Conservation (phyloP, 78 protist species). For the Dictyostelium intermedium region DNA sequence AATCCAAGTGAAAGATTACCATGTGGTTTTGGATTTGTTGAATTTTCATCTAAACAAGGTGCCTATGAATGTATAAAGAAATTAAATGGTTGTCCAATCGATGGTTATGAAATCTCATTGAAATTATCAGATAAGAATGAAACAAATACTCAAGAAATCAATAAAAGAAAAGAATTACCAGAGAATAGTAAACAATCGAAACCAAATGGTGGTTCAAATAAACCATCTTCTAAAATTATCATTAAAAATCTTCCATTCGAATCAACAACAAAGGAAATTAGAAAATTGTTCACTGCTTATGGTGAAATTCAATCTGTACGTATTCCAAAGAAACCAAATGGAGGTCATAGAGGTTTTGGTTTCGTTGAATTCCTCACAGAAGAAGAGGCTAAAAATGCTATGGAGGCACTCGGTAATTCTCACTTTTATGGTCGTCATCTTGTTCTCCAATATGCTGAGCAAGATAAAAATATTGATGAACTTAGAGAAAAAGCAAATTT, state of each 20-base stretch:
- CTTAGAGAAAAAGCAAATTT: constrained; percentile 35
- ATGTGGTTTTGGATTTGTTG: constrained; percentile 94
- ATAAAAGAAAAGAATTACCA: neutral
- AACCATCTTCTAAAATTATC: constrained; percentile 80
- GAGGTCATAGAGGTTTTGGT: constrained; percentile 97
- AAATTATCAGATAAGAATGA: constrained; percentile 58
- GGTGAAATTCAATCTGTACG: constrained; percentile 85
- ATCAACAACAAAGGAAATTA: constrained; percentile 93
- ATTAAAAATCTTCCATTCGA: constrained; percentile 98
- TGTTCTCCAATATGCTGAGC: constrained; percentile 66
- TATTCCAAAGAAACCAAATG: constrained; percentile 91
- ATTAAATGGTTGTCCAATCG: constrained; percentile 29
- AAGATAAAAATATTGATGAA: constrained; percentile 62
- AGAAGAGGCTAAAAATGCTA: constrained; percentile 94
- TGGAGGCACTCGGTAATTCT: constrained; percentile 88
- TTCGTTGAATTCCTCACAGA: constrained; percentile 96
- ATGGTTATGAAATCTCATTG: constrained; percentile 83
- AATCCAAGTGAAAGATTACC: constrained; percentile 51
- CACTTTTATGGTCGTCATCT: constrained; percentile 96
- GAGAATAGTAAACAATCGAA: neutral
- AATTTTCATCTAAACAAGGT: constrained; percentile 68
- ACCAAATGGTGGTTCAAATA: neutral
- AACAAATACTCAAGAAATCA: neutral
- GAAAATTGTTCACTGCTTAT: constrained; percentile 81
- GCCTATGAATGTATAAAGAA: constrained; percentile 58